Base-by-base conservation (phyloP, 352 stramenopile species). In the Phytophthora pisi region DNA sequence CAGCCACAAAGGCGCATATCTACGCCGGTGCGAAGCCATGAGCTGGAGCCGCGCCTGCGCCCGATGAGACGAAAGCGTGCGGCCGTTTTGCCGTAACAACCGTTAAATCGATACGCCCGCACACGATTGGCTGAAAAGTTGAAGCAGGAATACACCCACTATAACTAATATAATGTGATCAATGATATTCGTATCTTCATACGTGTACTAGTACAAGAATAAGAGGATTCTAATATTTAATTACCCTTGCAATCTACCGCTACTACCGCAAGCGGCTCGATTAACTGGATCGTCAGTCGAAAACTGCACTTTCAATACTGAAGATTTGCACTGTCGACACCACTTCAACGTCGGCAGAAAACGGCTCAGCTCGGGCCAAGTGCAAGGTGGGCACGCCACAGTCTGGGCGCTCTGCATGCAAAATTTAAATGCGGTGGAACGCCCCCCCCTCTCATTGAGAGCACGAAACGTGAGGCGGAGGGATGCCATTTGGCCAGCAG, bases 61-160 rank as follows among this genome's bases (percentile, higher is more conserved):
- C 51, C 66, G 61, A 71, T 65, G 56, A 55, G 61, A 74, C 67
- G 61, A 63, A 68, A 68, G 51, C 63, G 67, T 74, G 55, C 34
- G 43, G 5, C 43, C 9, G 16, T 47, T n/a, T 23, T 47, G 40
- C 8, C 20, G 46, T 28, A 23, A 50, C 30, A 11, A 51, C 3
- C 56, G 46, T 51, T 47, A 63, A 55, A 51, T 61, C 36, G 45
- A 51, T 24, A 24, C 3, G 11, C 11, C 4, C 18, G 30, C 13
- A 15, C 40, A 4, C 23, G 50, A 66, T 30, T 61, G 51, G 42
- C 18, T 20, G 18, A 61, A 66, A 61, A 26, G 43, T 50, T 50
- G 43, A 50, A 50, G 43, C n/a, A 15, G n/a, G 15, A 20, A 11
- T 20, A 20, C 16, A 42, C 34, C 34, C 34, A 40, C 11, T 20